Base-by-base conservation (phyloP, 1,139 yeast species). In the Fermentozyma sake region DNA sequence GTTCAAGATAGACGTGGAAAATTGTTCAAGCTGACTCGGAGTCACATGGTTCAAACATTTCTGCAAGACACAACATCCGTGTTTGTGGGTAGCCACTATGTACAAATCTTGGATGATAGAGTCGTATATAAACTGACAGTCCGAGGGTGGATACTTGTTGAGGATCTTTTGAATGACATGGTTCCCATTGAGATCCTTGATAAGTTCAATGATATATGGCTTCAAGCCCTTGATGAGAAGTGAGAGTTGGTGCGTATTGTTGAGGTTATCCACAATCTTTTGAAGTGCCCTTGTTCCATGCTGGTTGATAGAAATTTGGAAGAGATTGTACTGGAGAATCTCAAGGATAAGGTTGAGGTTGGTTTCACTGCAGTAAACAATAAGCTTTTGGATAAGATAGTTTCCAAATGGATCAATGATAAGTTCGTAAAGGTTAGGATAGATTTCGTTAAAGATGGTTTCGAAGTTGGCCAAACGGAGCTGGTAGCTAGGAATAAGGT, bases 181-280 rank as follows among this genome's bases (percentile, higher is more conserved):
- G 35, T 66, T 67, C 10, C 73, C 73, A 36, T 67, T 67, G 38
- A 66, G 51, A 36, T 67, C 73, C 41, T 65, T 58, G 23, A 66
- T 60, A 34, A 68, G 55, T 23, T 63, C 56, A 15, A 66, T 65
- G 33, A 68, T 57, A 36, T 62, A 66, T 5, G 68, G 60, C 24
- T 76, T 70, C 37, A 87, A 70, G 2, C 93, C 76, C 20, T 66
- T 58, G 12, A 79, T 74, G 29, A 58, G 53, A 28, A 67, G 48
- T 15, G 44, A 44, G 32, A 65, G 53, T 39, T 68, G 73, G 36
- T 57, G 52, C 12, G 53, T 44, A 32, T 50, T 59, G 24, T 46
- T 50, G 39, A 67, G 55, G 38, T 46, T 55, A 35, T 64, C 72
- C 33, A 67, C 65, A 31, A 67, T 38, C 41, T 62, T 65, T 37